Evolutionary conservation across 306 rosid species (phyloP).

Genomic region (Leucaena leucocephala): DNA sequence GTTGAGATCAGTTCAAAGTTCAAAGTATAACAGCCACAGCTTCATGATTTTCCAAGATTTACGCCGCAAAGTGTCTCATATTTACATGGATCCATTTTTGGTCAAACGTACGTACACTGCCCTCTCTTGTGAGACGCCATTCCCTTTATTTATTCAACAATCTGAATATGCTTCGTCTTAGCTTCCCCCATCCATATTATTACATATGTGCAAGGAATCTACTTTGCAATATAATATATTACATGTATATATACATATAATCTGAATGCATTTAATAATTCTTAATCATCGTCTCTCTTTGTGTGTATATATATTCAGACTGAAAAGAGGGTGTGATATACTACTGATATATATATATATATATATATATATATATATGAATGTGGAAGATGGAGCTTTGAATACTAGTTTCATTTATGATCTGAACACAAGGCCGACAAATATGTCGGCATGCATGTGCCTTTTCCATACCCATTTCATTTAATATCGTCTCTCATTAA

Average conservation of each 20-base stretch:
- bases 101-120: neutral
- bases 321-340: neutral
- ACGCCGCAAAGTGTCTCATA: too few species aligned
- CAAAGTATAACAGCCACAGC: too few species aligned
- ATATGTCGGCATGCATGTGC: slow-evolving; percentile 24
- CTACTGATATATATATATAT: too few species aligned
- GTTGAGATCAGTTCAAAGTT: too few species aligned
- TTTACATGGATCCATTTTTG: neutral
- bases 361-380: too few species aligned
- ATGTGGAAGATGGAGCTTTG: neutral
- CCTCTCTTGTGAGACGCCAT: neutral
- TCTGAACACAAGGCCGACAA: neutral
- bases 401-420: neutral
- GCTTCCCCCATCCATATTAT: neutral
- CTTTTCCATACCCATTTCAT: neutral
- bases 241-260: neutral
- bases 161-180: neutral
- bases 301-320: neutral
- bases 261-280: neutral
- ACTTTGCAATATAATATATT: neutral
- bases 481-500: neutral
- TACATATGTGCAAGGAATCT: neutral
- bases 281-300: neutral
- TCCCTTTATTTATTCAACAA: neutral
- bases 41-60: too few species aligned